Conservation (phyloP, 2,329 filamentous ascomycete genomes). For the Hansfordia pulvinata region DNA sequence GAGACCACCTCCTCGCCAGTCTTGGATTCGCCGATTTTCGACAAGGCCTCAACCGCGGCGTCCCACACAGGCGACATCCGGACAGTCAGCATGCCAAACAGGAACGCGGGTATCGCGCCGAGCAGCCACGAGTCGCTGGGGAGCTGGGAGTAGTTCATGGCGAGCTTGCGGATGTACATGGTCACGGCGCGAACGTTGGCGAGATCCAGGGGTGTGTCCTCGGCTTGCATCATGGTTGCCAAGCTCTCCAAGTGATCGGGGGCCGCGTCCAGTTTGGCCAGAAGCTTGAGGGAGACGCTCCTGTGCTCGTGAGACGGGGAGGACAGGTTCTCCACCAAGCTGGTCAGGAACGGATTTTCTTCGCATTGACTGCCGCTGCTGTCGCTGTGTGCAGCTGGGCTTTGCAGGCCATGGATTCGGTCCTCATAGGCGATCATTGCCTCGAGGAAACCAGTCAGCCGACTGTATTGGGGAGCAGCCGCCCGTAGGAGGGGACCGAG, state of each 20-base stretch:
- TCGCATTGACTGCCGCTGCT: slow-evolving; percentile 34
- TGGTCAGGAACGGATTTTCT: slow-evolving; percentile 46
- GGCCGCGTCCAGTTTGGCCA: slow-evolving; percentile 45
- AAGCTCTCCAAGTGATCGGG: slow-evolving; percentile 36
- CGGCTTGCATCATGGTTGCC: slow-evolving; percentile 60
- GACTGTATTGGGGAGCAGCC: slow-evolving; percentile 52
- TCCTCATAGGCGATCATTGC: slow-evolving; percentile 44
- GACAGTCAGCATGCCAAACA: slow-evolving; percentile 81
- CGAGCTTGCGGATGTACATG: slow-evolving; percentile 74
- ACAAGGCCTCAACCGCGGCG: slow-evolving; percentile 62
- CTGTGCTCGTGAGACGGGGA: slow-evolving; percentile 64
- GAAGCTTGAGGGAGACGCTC: slow-evolving; percentile 56
- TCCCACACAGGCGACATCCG: slow-evolving; percentile 81
- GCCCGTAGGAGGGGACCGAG: slow-evolving; percentile 54
- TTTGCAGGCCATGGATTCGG: slow-evolving; percentile 11
- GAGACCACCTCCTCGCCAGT: slow-evolving; percentile 61
- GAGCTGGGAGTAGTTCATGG: slow-evolving; percentile 46
- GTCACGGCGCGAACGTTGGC: slow-evolving; percentile 65
- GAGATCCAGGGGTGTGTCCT: slow-evolving; percentile 65
- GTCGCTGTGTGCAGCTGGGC: slow-evolving; percentile 13
- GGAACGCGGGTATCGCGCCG: slow-evolving; percentile 63
- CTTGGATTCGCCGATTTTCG: slow-evolving; percentile 57
- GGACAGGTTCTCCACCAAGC: slow-evolving; percentile 60
- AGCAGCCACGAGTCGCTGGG: slow-evolving; percentile 50
- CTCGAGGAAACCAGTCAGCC: slow-evolving; percentile 51